A percentile compares a stretch with the other conserved stretches of the same genome.
phyloP scores from a whole-genome alignment of 805 yeast species.

The Pichia ethanolica region DNA sequence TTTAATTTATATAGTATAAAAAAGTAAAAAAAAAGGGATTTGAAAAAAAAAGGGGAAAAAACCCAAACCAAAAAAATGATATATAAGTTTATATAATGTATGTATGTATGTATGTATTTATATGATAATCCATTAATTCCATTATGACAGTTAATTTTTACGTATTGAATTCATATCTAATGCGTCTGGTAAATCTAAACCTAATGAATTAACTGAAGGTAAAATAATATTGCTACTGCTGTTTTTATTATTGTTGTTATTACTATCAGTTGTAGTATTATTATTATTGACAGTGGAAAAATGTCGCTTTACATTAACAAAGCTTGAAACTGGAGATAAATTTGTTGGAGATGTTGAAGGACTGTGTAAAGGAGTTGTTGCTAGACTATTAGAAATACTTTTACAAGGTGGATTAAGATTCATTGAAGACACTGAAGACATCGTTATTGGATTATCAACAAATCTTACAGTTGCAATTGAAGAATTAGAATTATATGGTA shows the following conservation, averaged over 20 bases:
- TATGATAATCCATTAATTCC: no score
- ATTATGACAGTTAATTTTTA: neutral
- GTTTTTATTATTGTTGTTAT: neutral
- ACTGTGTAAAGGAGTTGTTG: conserved; percentile 29
- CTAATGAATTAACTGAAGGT: conserved; percentile 45
- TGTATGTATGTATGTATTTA: no score
- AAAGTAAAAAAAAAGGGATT: no score
- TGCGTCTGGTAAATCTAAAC: conserved; percentile 42
- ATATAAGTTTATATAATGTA: no score
- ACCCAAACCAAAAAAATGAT: no score
- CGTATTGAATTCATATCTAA: conserved; percentile 15
- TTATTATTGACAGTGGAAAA: neutral
- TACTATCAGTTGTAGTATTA: neutral
- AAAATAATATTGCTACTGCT: conserved; percentile 16
- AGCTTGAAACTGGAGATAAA: conserved; percentile 7
- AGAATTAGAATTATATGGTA: neutral
- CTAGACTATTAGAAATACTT: conserved; percentile 20
- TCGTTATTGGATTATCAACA: neutral
- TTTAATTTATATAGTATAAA: no score
- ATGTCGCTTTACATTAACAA: neutral
- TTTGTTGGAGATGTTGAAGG: conserved; percentile 32
- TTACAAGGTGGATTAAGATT: neutral
- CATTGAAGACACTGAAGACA: neutral
- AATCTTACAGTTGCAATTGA: neutral
- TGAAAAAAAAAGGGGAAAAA: no score